Base-by-base conservation (phyloP, 2,329 filamentous ascomycete genomes). In the Curvularia lunata region DNA sequence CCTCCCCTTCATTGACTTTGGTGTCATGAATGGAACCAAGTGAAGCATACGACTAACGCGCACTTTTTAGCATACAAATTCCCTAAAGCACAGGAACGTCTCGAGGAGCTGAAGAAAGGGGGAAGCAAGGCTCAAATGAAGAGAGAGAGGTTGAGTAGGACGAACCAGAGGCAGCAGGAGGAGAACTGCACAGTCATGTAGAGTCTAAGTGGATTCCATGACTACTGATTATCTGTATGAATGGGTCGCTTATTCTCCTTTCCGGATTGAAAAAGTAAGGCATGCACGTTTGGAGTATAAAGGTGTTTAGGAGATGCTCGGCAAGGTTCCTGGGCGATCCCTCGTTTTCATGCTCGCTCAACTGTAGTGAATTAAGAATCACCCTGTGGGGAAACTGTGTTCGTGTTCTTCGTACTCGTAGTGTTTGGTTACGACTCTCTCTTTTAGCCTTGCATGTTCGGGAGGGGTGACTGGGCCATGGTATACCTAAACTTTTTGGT, bases 101-200 rank as follows among this genome's bases (percentile, higher is more conserved):
- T 99, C 5, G 94, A 98, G 74, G 95, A 98, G 66, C 84, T 99
- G 53, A 96, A 96, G 79, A 86, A 87, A 61, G 87, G 88, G 2
- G 91, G 91, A 23, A 88, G 87, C 42, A 90, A 88, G 65, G 83
- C 82, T 48, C 87, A 90, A 61, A 91, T 91, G 72, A 87, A 88
- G 53, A 85, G 91, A 53, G 91, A 93, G 70, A 87, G 89, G 54
- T 86, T 97, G 60, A 93, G 90, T 8, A 85, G 94, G 56, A 94
- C 89, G 65, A 91, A 92, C 54, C 89, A 89, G 71, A 90, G 88
- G 75, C 89, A 94, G 74, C 91, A 94, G 70, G 92, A 97, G 65
- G 92, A 91, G 50, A 92, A 97, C 63, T 98, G 93, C 77, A 80
- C 84, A 52, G 82, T 96, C 49, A 96, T 96, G 92, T 96, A 62